Percentiles rank a stretch among this genome's conserved stretches.
These are phyloP conservation scores for Epichloe aotearoae DNA, from an alignment of 2,329 filamentous ascomycete genomes.

Conservation along the genomic window DNA sequence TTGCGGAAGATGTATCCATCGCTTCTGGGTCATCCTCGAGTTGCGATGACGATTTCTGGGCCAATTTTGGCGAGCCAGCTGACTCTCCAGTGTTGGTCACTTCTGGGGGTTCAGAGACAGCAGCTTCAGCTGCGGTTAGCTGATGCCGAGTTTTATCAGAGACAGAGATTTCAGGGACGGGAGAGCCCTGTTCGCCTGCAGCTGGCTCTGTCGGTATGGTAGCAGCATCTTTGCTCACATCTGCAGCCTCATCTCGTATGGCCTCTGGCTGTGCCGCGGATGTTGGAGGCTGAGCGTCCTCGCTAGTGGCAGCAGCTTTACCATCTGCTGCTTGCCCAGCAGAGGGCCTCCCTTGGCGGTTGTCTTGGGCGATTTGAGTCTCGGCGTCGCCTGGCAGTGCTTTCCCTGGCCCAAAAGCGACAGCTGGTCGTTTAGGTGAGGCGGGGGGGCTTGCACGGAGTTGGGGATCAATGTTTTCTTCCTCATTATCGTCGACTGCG, in stretches of 20 bases:
- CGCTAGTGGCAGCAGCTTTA: background rate
- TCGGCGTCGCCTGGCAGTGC: background rate
- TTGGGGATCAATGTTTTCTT: constrained; percentile 6
- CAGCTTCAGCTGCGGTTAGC: background rate
- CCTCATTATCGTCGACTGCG: background rate
- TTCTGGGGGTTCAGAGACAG: background rate
- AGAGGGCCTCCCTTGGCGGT: background rate
- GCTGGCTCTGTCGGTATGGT: background rate
- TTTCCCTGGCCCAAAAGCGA: background rate
- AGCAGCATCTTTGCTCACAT: background rate
- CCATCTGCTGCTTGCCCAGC: background rate
- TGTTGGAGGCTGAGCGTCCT: background rate
- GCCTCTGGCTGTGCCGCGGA: background rate
- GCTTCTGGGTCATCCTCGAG: background rate
- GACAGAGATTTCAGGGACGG: background rate
- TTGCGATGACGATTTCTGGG: background rate
- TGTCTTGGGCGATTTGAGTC: background rate
- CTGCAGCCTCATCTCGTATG: background rate
- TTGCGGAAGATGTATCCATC: background rate
- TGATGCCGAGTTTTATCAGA: background rate
- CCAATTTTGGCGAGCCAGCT: background rate
- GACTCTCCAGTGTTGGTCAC: background rate
- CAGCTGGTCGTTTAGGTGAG: background rate
- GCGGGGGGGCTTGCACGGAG: constrained; percentile 2
- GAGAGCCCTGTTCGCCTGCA: background rate